Conservation (phyloP, 768 basidiomycete genomes). For the Tylopilus vinaceipallidus region DNA sequence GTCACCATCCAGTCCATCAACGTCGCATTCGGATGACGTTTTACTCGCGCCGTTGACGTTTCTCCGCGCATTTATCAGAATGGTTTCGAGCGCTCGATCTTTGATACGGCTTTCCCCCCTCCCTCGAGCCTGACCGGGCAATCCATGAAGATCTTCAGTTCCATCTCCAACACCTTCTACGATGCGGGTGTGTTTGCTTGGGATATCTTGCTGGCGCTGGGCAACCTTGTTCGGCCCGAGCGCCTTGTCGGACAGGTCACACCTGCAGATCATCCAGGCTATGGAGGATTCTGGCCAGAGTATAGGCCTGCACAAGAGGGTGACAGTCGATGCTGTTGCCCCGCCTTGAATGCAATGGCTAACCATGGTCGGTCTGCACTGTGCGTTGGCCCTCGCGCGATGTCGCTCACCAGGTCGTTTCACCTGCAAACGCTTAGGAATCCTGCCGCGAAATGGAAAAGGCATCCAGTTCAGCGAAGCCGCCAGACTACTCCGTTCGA, state of each 20-base stretch:
- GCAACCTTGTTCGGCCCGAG: slow-evolving; percentile 18
- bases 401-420: slow-evolving; percentile 5
- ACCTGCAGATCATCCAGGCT: slow-evolving; percentile 53
- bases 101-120: background rate
- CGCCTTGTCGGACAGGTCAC: slow-evolving; percentile 50
- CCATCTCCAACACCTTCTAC: slow-evolving; percentile 9
- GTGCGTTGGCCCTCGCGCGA: background rate
- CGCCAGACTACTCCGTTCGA: slow-evolving; percentile 38
- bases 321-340: slow-evolving; percentile 73
- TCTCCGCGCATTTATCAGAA: slow-evolving; percentile 5
- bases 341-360: slow-evolving; percentile 76
- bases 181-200: slow-evolving; percentile 12
- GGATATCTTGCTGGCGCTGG: slow-evolving; percentile 21
- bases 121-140: background rate
- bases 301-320: slow-evolving; percentile 54
- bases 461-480: slow-evolving; percentile 62
- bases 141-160: slow-evolving; percentile 14
- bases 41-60: background rate
- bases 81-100: background rate
- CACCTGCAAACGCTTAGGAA: slow-evolving; percentile 20
- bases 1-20: background rate
- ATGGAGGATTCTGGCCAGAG: slow-evolving; percentile 70
- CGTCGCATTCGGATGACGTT: background rate
- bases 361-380: slow-evolving; percentile 62
- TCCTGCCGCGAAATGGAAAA: slow-evolving; percentile 61